These are phyloP conservation scores for Borovskyia barvae DNA, from an alignment of 208 protist species.

Conservation along the genomic window DNA sequence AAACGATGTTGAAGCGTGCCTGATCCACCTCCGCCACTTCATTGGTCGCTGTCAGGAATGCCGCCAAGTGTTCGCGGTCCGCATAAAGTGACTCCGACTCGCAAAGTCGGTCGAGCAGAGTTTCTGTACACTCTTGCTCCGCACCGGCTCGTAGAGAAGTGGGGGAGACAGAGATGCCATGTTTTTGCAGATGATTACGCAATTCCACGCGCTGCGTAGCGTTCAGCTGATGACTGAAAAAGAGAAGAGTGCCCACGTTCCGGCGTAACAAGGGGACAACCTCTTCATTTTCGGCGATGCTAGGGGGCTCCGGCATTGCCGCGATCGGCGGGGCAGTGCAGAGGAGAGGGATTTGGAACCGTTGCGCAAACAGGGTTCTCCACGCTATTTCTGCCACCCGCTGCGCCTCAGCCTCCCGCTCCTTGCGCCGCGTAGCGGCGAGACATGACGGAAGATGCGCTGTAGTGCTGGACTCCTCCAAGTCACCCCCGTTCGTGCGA, in stretches of 20 bases:
- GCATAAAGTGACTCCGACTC: conserved; percentile 7
- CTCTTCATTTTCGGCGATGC: not conserved
- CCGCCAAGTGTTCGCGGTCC: conserved; percentile 10
- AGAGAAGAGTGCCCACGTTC: conserved; percentile 23
- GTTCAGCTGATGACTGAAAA: conserved; percentile 11
- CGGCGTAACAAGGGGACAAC: conserved; percentile 10
- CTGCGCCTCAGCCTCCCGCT: conserved; percentile 1
- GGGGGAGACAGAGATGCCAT: conserved; percentile 8
- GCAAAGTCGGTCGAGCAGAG: conserved; percentile 27
- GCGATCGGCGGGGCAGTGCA: not conserved
- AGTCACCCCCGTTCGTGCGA: too few species aligned
- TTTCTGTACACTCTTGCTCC: conserved; percentile 23
- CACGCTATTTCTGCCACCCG: conserved; percentile 20
- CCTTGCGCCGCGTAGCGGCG: not conserved
- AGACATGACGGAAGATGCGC: conserved; percentile 11
- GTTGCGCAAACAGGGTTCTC: conserved; percentile 6
- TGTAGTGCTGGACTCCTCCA: not conserved
- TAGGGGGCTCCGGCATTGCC: not conserved
- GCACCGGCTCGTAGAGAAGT: conserved; percentile 3
- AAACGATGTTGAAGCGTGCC: conserved; percentile 23
- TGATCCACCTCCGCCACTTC: conserved; percentile 15
- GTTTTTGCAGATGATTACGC: conserved; percentile 9
- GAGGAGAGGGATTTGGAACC: conserved; percentile 9
- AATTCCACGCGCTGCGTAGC: conserved; percentile 4
- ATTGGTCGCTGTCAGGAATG: not conserved